Percentiles rank a stretch among this genome's conserved stretches.
Conservation (phyloP, 257 asterid genomes). For the Nicotiana paniculata region DNA sequence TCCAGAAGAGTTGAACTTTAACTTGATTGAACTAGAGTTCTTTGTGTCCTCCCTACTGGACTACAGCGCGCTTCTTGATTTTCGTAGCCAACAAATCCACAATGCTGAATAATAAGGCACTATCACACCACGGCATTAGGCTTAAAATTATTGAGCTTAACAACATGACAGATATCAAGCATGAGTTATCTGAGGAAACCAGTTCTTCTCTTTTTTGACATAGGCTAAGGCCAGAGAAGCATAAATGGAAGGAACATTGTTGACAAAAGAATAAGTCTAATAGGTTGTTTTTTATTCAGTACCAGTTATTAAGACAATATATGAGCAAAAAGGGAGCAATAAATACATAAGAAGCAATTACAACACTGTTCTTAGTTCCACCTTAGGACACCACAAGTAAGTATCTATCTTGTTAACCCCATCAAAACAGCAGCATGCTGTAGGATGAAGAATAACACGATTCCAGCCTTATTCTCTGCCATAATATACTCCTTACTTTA, state of each 20-base stretch:
- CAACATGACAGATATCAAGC: neutral
- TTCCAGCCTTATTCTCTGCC: slow-evolving; percentile 1
- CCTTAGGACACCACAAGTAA: slow-evolving; percentile 1
- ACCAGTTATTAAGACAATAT: neutral
- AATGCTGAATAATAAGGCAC: neutral
- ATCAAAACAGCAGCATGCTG: neutral
- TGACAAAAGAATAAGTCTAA: neutral
- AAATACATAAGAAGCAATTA: slow-evolving; percentile 1
- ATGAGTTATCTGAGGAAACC: neutral
- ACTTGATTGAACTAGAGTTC: neutral
- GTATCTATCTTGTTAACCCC: neutral
- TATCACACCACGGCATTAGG: neutral
- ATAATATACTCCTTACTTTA: neutral
- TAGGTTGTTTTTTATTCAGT: neutral
- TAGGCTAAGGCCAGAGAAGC: neutral
- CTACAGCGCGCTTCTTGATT: neutral
- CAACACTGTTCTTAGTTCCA: neutral
- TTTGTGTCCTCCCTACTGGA: neutral
- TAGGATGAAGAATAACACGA: neutral
- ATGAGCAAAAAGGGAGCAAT: neutral
- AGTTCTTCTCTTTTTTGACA: neutral
- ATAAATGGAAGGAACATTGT: neutral
- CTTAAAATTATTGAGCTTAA: neutral
- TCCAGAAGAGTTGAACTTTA: neutral
- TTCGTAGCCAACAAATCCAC: neutral